Evolutionary conservation across 139 green algal genomes (phyloP), one percentile per base, ranked within the genome.

Genomic region (Coelastrella sp.): DNA sequence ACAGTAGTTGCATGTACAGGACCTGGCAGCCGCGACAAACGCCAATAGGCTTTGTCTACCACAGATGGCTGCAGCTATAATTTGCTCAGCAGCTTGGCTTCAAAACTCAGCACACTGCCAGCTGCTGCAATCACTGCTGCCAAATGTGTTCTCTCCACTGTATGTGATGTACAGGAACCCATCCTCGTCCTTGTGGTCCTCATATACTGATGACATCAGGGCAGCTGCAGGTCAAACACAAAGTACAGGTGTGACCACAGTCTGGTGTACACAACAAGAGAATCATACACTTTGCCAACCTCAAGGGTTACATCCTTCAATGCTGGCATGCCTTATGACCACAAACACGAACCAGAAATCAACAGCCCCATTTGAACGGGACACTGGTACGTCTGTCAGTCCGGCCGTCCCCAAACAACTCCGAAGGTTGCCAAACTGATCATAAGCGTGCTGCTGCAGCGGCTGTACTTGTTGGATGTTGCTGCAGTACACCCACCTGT

Each of bases 161-260:
- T 99, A 99, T 3, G 95, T 98, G 75, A 99, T 98, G 95, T 99
- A 99, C 88, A 99, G 91, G 93, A 99, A 99, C 60, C 98, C 87
- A 93, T 99, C 98, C 78, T 98, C 96, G 85, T 99, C 98, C 92
- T 99, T 99, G 94, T 99, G 97, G 84, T 99, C 98, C 72, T 99
- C 97, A 81, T 99, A 99, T 61, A 99, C 96, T 56, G 98, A 96
- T 7, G 96, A 97, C 96, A 99, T 99, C 4, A 99, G 93, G 7
- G 97, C 96, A 60, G 97, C 98, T 98, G 96, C 90, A 91, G 56
- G 20, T 5, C 9, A 84, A 19, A 58, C 7, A 84, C 19, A 58
- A 11, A 84, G 75, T 22, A 82, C 24, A 70, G 35, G 35, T 49
- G 35, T 49, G 35, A 49, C 35, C 35, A 49, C 35, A 49, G 35